Percentiles rank a stretch among this genome's conserved stretches.
phyloP scores from a whole-genome alignment of 1,139 yeast genomes.

The Suhomyces bokatorum region DNA sequence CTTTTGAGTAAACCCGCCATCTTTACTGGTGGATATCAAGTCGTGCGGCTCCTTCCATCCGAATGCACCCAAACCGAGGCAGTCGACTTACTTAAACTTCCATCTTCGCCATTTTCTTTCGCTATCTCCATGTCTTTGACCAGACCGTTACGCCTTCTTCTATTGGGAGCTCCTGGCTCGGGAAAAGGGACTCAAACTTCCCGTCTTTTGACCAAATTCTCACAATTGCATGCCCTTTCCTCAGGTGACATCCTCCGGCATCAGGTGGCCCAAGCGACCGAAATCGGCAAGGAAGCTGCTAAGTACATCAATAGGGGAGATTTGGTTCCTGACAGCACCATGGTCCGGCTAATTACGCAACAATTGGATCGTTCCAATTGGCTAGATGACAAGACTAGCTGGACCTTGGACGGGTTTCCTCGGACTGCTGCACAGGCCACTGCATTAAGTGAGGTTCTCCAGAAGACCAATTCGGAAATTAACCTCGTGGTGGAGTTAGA shows the following conservation, averaged over 20 bases:
- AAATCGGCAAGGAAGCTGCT: slow-evolving; percentile 60
- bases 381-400: slow-evolving; percentile 50
- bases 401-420: slow-evolving; percentile 93
- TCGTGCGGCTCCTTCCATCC: slow-evolving; percentile 7
- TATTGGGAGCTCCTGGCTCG: slow-evolving; percentile 92
- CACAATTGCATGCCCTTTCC: slow-evolving; percentile 57
- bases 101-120: background rate
- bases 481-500: slow-evolving; percentile 80
- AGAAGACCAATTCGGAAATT: slow-evolving; percentile 39
- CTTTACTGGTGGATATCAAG: background rate
- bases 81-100: no score
- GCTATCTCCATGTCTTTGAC: slow-evolving; percentile 7
- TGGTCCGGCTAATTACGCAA: slow-evolving; percentile 57
- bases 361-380: slow-evolving; percentile 49
- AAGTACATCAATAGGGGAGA: slow-evolving; percentile 60
- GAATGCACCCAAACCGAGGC: background rate
- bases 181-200: slow-evolving; percentile 91
- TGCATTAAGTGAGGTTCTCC: slow-evolving; percentile 52
- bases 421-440: slow-evolving; percentile 74
- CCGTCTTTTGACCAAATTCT: slow-evolving; percentile 55
- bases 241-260: slow-evolving; percentile 81
- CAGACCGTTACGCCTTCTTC: slow-evolving; percentile 61
- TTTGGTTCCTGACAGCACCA: slow-evolving; percentile 69
- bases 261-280: slow-evolving; percentile 58
- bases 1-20: no score